Evolutionary conservation across 306 rosid species (phyloP).

Genomic region (Quercus cerris): DNA sequence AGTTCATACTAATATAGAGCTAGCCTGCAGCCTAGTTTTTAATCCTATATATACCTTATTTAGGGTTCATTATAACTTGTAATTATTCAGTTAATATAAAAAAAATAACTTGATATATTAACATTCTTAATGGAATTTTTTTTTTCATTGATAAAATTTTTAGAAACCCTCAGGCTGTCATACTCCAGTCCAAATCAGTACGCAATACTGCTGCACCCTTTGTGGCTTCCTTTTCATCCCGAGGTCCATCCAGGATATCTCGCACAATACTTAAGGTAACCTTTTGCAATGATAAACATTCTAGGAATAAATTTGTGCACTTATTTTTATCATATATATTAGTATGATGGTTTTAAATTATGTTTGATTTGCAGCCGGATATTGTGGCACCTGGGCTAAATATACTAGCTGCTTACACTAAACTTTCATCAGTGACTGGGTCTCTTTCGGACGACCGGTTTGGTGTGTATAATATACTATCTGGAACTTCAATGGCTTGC

Average conservation of each 20-base stretch:
- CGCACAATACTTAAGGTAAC: conserved; percentile 62
- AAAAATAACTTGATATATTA: no score
- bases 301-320: no score
- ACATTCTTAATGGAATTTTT: no score
- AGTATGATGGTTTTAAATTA: no score
- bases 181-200: conserved; percentile 34
- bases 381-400: conserved; percentile 74
- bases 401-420: conserved; percentile 66
- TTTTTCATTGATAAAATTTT: background rate
- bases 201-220: conserved; percentile 39
- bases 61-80: no score
- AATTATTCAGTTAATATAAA: no score
- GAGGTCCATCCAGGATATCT: conserved; percentile 55
- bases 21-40: no score
- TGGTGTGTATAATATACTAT: conserved; percentile 42
- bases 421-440: conserved; percentile 33
- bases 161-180: conserved; percentile 58
- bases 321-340: no score
- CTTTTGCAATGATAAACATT: no score
- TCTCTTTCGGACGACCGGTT: conserved; percentile 31
- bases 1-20: no score
- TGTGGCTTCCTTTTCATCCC: conserved; percentile 66
- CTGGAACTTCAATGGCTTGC: conserved; percentile 86
- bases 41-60: no score
- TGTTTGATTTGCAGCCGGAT: conserved; percentile 50